Evolutionary conservation across 2,329 filamentous ascomycete genomes (phyloP), one percentile per base, ranked within the genome.

Genomic region (Neoscytalidium dimidiatum): DNA sequence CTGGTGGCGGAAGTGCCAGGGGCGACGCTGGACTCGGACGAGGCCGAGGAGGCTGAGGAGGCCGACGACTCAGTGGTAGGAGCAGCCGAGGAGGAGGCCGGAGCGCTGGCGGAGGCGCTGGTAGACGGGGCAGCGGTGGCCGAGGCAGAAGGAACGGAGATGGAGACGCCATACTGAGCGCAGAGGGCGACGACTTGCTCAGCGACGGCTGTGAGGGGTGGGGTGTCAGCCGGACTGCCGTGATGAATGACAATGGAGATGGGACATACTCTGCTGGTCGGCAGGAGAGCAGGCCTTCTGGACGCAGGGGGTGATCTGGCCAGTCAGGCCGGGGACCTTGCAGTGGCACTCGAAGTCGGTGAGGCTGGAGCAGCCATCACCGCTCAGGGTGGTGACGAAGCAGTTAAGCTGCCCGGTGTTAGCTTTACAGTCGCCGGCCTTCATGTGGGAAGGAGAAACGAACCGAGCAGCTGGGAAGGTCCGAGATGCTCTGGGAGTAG

Each of bases 311-410:
- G 77, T 78, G 66, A 84, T 77, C 49, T 71, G 64, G 48, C 68
- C 62, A 52, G 82, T 71, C 49, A 84, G 77, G 38, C 75, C 70
- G 46, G 80, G 73, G 72, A 82, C 80, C 70, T 78, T 70, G 75
- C 82, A 83, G 73, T 83, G 81, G 72, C 81, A 83, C 38, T 76
- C 77, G 71, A 84, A 84, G 75, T 84, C 82, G 66, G 75, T 78
- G 35, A 84, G 69, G 14, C 64, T 17, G n/a, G 73, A 68, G 76
- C 82, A 84, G 66, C 81, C 82, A 68, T 83, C 81, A 31, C 49
- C 68, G 62, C 64, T 65, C 44, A 84, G 74, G 41, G 80, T 75
- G 14, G 60, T 67, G 64, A 83, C 44, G 72, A 84, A 82, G 74
- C 82, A 84, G 67, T 68, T 69, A 17, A 83, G 68, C 82, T 83